A percentile compares a stretch with the other conserved stretches of the same genome.
These are phyloP conservation scores for Eucalyptus marginata DNA, from an alignment of 345 rosid genomes.

Conservation along the genomic window DNA sequence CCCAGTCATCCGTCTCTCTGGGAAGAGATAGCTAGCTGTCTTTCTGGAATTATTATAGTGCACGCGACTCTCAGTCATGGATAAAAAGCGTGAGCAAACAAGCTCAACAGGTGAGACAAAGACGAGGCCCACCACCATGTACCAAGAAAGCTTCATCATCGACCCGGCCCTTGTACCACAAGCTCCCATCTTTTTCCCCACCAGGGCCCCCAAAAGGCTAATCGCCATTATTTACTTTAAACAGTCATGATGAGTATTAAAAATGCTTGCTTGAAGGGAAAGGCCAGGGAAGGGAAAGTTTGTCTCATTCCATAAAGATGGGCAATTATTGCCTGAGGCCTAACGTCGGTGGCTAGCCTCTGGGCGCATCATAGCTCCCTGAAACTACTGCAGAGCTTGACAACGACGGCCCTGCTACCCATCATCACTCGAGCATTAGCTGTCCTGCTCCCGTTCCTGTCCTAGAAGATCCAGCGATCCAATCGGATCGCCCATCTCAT, in stretches of 20 bases:
- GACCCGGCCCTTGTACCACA: neutral
- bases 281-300: neutral
- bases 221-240: neutral
- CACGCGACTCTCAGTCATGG: neutral
- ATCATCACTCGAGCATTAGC: neutral
- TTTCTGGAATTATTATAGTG: neutral
- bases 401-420: neutral
- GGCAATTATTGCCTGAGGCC: neutral
- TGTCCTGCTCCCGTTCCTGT: neutral
- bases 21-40: neutral
- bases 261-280: neutral
- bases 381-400: neutral
- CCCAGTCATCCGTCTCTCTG: neutral
- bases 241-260: neutral
- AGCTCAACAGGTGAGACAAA: neutral
- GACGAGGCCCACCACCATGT: neutral
- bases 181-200: neutral
- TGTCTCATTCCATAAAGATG: neutral
- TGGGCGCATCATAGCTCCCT: neutral
- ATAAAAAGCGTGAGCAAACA: neutral
- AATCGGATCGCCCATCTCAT: neutral
- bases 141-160: neutral
- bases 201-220: neutral
- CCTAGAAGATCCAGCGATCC: neutral
- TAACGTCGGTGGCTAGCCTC: neutral